phyloP scores from a whole-genome alignment of 257 asterid genomes.

The Echium plantagineum region DNA sequence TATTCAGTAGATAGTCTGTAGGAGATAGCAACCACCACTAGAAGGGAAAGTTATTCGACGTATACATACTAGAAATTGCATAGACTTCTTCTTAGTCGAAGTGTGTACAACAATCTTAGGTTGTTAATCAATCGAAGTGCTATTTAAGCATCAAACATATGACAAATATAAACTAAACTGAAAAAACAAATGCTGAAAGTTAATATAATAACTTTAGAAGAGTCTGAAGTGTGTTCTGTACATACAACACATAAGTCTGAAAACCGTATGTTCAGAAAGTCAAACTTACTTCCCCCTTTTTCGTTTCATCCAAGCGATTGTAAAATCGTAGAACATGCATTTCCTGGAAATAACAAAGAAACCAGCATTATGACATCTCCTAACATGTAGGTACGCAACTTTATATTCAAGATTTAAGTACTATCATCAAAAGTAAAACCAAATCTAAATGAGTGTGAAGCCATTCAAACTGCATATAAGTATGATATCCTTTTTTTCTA shows the following conservation, averaged over 20 bases:
- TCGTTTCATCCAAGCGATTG: constrained; percentile 87
- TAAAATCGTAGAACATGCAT: constrained; percentile 67
- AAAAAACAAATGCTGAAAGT: too few species aligned
- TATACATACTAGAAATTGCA: too few species aligned
- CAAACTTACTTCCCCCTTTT: constrained; percentile 84
- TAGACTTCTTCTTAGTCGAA: too few species aligned
- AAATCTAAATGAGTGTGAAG: constrained; percentile 1
- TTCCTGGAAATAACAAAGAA: constrained; percentile 39
- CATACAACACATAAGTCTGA: background rate
- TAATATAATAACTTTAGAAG: too few species aligned
- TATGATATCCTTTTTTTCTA: too few species aligned
- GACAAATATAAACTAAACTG: too few species aligned
- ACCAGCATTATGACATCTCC: constrained; percentile 1
- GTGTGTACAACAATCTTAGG: background rate
- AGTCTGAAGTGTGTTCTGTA: too few species aligned
- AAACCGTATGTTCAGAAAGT: constrained; percentile 4
- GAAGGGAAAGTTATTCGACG: too few species aligned
- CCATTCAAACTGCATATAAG: background rate
- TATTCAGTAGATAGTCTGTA: too few species aligned
- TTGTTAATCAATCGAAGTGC: background rate
- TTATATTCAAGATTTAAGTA: background rate
- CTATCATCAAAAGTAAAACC: background rate
- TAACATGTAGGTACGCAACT: background rate
- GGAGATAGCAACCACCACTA: too few species aligned
- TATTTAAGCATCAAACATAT: background rate